phyloP scores from a whole-genome alignment of 225 moss, liverwort and hornwort species.

The Lunularia cruciata region DNA sequence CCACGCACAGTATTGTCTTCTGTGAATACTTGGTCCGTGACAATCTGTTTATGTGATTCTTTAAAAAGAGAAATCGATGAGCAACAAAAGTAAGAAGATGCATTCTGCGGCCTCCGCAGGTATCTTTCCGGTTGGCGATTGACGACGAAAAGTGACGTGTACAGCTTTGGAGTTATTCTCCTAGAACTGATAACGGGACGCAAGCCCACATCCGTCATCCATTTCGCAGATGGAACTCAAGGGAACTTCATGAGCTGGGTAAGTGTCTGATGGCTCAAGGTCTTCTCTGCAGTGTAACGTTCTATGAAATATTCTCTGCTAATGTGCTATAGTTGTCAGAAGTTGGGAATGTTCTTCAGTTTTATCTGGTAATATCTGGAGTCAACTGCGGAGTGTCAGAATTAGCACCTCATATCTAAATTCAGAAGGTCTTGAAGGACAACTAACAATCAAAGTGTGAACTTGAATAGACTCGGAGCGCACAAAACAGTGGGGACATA shows the following conservation, averaged over 20 bases:
- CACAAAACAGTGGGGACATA: slow-evolving; percentile 29
- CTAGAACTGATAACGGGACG: slow-evolving; percentile 41
- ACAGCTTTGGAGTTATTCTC: slow-evolving; percentile 44
- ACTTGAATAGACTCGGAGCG: slow-evolving; percentile 11
- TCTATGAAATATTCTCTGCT: too few species aligned
- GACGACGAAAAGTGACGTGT: slow-evolving; percentile 45
- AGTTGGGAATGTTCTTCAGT: too few species aligned
- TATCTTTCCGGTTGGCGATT: slow-evolving; percentile 34
- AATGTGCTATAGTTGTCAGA: too few species aligned
- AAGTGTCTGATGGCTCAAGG: too few species aligned
- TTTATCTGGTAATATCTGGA: too few species aligned
- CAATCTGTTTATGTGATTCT: background rate
- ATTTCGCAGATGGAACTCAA: slow-evolving; percentile 28
- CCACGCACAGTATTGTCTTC: background rate
- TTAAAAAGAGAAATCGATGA: background rate
- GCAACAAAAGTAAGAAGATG: background rate
- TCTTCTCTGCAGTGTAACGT: too few species aligned
- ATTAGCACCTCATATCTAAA: too few species aligned
- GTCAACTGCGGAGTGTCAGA: too few species aligned
- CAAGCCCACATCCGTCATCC: slow-evolving; percentile 32
- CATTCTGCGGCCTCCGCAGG: slow-evolving; percentile 1
- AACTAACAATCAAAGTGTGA: too few species aligned
- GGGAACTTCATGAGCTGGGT: slow-evolving; percentile 43
- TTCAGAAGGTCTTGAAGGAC: too few species aligned
- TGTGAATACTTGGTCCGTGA: too few species aligned